Evolutionary conservation across 2,329 filamentous ascomycete species (phyloP).

Genomic region (Ophiostoma ips): DNA sequence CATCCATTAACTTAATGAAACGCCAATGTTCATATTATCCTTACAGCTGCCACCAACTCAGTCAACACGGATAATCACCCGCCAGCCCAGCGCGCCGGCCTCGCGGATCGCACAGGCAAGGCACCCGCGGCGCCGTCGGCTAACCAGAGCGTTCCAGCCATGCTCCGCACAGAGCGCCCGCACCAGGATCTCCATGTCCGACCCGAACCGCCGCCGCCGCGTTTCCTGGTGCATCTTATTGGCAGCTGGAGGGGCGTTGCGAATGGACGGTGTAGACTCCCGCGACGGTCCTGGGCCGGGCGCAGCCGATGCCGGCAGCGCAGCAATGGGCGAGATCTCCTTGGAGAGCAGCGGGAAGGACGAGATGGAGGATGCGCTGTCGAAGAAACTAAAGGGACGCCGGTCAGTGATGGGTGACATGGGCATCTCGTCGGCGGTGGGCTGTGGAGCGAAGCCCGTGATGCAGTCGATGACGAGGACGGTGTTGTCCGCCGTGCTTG

Average conservation of each 20-base stretch:
- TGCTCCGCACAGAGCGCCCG: constrained; percentile 60
- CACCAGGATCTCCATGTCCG: constrained; percentile 55
- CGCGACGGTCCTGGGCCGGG: not conserved
- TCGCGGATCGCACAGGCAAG: constrained; percentile 62
- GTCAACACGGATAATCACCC: constrained; percentile 49
- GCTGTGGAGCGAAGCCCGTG: constrained; percentile 34
- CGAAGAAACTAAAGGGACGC: constrained; percentile 18
- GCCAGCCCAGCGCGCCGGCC: constrained; percentile 55
- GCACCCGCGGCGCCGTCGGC: constrained; percentile 52
- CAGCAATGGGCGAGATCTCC: constrained; percentile 12
- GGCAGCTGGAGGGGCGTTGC: not conserved
- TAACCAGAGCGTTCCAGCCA: constrained; percentile 61
- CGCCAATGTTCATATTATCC: no score
- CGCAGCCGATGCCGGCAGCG: not conserved
- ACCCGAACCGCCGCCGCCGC: constrained; percentile 43
- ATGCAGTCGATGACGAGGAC: constrained; percentile 52
- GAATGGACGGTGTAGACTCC: not conserved
- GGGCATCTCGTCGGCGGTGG: constrained; percentile 30
- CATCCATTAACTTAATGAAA: no score
- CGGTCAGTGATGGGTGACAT: constrained; percentile 33
- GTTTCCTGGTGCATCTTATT: constrained; percentile 42
- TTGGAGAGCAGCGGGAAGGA: constrained; percentile 12
- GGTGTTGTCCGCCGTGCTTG: constrained; percentile 15
- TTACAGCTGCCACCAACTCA: no score
- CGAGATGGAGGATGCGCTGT: constrained; percentile 4